These are phyloP conservation scores for Ceratorhiza oryzae-sativae DNA, from an alignment of 1,284 basidiomycete genomes.

Conservation along the genomic window DNA sequence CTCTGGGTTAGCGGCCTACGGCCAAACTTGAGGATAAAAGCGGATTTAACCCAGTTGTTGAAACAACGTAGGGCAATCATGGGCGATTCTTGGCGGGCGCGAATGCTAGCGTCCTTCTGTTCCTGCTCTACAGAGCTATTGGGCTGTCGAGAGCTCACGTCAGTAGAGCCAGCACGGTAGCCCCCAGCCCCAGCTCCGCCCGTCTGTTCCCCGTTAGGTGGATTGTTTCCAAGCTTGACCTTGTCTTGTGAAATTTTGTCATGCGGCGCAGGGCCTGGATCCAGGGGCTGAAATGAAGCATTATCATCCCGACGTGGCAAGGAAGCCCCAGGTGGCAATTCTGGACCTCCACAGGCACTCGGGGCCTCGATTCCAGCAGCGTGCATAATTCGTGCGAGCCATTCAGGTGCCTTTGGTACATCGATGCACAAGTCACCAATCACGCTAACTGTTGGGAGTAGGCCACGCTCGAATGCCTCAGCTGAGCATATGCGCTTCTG, in stretches of 20 bases:
- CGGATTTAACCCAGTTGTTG: slow-evolving; percentile 99
- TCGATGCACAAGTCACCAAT: slow-evolving; percentile 91
- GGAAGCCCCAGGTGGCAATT: too few relatives aligned
- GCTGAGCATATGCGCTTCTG: slow-evolving; percentile 62
- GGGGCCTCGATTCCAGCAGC: slow-evolving; percentile 56
- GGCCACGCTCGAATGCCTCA: slow-evolving; percentile 64
- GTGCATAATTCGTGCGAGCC: slow-evolving; percentile 77
- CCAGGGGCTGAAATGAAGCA: too few relatives aligned
- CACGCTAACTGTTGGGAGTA: slow-evolving; percentile 75
- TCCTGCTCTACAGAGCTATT: slow-evolving; percentile 73
- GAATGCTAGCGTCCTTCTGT: slow-evolving; percentile 87
- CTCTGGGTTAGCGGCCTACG: slow-evolving; percentile 57
- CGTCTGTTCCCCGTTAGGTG: too few relatives aligned
- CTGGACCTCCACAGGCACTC: too few relatives aligned
- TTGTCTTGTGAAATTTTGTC: too few relatives aligned
- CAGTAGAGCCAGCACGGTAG: slow-evolving; percentile 64
- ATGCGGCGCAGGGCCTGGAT: too few relatives aligned
- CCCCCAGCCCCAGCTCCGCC: slow-evolving; percentile 63
- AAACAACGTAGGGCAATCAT: slow-evolving; percentile 97
- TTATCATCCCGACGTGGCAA: too few relatives aligned
- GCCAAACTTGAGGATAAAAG: slow-evolving; percentile 85
- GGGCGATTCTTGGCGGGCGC: slow-evolving; percentile 84
- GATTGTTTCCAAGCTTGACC: too few relatives aligned
- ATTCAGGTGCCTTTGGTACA: slow-evolving; percentile 82
- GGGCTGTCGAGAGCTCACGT: background rate